Evolutionary conservation across 306 rosid genomes (phyloP), one percentile per base, ranked within the genome.

Genomic region (Fragaria vesca): DNA sequence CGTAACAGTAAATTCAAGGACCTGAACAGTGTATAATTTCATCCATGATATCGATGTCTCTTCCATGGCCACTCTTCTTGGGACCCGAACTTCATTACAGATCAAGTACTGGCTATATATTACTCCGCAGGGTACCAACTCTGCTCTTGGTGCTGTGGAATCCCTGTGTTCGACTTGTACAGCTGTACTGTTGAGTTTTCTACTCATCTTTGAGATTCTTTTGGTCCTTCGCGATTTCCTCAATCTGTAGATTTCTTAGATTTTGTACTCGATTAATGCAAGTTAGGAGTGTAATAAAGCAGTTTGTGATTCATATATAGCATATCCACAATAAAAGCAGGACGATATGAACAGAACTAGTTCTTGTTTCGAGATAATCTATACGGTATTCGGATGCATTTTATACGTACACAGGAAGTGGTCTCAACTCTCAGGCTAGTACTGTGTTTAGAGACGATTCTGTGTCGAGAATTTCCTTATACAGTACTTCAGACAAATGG

Each of bases 121-220:
- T 34, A 28, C 71, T 89, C 88, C 76, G 58, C 85, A 80, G 77
- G 71, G 69, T 76, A 86, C 86, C 93, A 74, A 73, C 80, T 83
- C 79, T 32, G 57, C 66, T 21, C n/a, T 60, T 26, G 30, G 16
- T 26, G 15, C 67, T 61, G 67, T 28, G 18, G 40, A 30, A 11
- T 60, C 40, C 0, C 58, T 18, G 26, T 18, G 26, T 54, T 54
- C 60, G 26, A 20, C 17, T 11, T 54, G 61, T 52, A 18, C 13
- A 42, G 4, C 26, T n/a, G 18, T 62, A 55, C 26, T 26, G 10
- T 16, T 48, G 69, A 13, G 54, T 72, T 12, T 47, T 69, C 55
- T 32, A 16, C 55, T 51, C 55, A 51, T 51, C 55, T 16, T 45
- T 62, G 20, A 62, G 63, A 11, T 11, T 12, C 66, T 80, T 86